Percentiles rank a stretch among this genome's conserved stretches.
These are phyloP conservation scores for Camellia oleifera DNA, from an alignment of 179 eudicot species.

Conservation along the genomic window DNA sequence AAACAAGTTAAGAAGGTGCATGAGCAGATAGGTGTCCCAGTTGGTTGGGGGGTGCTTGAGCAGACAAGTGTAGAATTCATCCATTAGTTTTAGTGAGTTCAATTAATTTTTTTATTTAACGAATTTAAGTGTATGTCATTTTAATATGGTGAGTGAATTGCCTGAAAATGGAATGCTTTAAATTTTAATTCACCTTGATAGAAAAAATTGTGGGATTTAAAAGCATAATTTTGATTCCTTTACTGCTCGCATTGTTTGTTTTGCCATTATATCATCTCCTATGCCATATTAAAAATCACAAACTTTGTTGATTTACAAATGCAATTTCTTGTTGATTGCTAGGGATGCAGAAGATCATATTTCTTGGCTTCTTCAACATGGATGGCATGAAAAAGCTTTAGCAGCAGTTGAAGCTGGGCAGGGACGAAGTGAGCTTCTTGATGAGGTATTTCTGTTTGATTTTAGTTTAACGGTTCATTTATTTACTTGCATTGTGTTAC, in stretches of 20 bases:
- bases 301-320: background rate
- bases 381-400: slow-evolving; percentile 93
- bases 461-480: background rate
- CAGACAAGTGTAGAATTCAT: background rate
- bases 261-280: background rate
- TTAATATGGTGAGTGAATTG: background rate
- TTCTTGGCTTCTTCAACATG: slow-evolving; percentile 97
- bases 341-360: slow-evolving; percentile 99
- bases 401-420: slow-evolving; percentile 95
- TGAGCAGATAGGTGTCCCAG: too few relatives aligned
- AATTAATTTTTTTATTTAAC: background rate
- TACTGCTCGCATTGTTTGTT: background rate
- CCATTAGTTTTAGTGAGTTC: background rate
- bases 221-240: background rate
- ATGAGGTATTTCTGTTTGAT: slow-evolving; percentile 56
- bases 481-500: background rate
- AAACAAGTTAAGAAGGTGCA: background rate
- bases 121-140: background rate
- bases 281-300: background rate
- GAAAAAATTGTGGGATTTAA: background rate
- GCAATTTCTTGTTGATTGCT: slow-evolving; percentile 16
- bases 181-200: background rate
- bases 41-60: too few relatives aligned
- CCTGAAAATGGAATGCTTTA: background rate
- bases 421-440: slow-evolving; percentile 82